Evolutionary conservation across 495 filamentous ascomycete species (phyloP).

Genomic region (Amphirosellinia nigrospora): DNA sequence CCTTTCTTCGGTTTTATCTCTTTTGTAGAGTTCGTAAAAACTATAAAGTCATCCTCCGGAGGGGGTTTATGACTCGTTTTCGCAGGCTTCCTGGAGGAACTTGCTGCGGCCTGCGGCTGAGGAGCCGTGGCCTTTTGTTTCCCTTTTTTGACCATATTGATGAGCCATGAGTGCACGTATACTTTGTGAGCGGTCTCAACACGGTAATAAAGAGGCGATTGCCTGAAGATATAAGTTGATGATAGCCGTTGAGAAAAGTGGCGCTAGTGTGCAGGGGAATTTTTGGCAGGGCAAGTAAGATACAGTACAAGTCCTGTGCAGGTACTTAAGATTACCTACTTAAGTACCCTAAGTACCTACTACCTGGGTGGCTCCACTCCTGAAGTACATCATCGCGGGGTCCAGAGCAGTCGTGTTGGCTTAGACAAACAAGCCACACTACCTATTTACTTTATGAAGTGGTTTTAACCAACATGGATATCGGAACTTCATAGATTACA

Average conservation of each 20-base stretch:
- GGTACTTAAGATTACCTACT: not conserved
- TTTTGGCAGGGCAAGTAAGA: not conserved
- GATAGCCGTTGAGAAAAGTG: not conserved
- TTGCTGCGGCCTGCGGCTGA: slow-evolving; percentile 36
- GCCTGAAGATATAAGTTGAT: not conserved
- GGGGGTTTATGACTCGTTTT: slow-evolving; percentile 38
- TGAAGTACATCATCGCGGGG: slow-evolving; percentile 3
- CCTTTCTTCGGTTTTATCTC: slow-evolving; percentile 56
- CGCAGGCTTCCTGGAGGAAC: slow-evolving; percentile 35
- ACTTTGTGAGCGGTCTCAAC: slow-evolving; percentile 1
- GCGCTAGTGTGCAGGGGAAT: slow-evolving; percentile 12
- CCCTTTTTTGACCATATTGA: slow-evolving; percentile 54
- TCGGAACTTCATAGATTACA: not conserved
- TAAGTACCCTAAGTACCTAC: not conserved
- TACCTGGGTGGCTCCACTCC: not conserved
- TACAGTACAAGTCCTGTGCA: not conserved
- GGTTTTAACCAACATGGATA: not conserved
- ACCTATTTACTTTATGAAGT: not conserved
- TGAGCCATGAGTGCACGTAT: slow-evolving; percentile 36
- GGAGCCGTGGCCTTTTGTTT: slow-evolving; percentile 51
- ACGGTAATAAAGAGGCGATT: not conserved
- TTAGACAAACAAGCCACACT: not conserved
- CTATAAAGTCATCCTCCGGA: slow-evolving; percentile 67
- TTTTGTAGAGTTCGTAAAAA: slow-evolving; percentile 70
- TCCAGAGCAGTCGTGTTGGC: not conserved